phyloP scores from a whole-genome alignment of 352 stramenopile species.

The Pythium phragmiticola region DNA sequence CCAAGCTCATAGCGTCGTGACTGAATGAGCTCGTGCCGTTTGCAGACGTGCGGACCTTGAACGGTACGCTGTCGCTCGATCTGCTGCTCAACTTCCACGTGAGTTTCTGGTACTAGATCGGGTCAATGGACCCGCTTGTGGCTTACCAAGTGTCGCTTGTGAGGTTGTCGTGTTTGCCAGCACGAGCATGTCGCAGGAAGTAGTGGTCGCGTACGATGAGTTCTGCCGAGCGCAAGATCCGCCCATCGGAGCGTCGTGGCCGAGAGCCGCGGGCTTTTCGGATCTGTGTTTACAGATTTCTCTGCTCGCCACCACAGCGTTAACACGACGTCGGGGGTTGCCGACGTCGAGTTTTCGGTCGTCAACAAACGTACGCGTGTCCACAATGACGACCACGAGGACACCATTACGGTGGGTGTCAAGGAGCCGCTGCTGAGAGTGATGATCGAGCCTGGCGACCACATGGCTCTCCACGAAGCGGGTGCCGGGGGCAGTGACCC shows the following conservation, averaged over 20 bases:
- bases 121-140: background rate
- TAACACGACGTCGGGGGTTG: conserved; percentile 8
- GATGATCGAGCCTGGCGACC: conserved; percentile 19
- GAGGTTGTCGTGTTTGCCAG: conserved; percentile 47
- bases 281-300: conserved; percentile 43
- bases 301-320: conserved; percentile 12
- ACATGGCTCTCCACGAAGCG: conserved; percentile 5
- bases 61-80: conserved; percentile 33
- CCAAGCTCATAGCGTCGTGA: conserved; percentile 31
- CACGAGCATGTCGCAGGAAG: conserved; percentile 32
- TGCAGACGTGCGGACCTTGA: conserved; percentile 33
- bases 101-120: background rate
- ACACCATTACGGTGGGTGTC: conserved; percentile 14
- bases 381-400: conserved; percentile 1
- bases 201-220: conserved; percentile 48
- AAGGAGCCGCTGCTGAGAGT: conserved; percentile 25
- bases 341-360: conserved; percentile 26
- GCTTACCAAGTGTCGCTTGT: background rate
- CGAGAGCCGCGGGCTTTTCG: conserved; percentile 39
- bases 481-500: background rate
- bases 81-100: conserved; percentile 47
- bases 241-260: conserved; percentile 36
- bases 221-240: conserved; percentile 43
- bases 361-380: conserved; percentile 20
- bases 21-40: conserved; percentile 32